A percentile compares a stretch with the other conserved stretches of the same genome.
Evolutionary conservation across 2,329 filamentous ascomycete genomes (phyloP).

Genomic region (Sphaerulina vaccinii): DNA sequence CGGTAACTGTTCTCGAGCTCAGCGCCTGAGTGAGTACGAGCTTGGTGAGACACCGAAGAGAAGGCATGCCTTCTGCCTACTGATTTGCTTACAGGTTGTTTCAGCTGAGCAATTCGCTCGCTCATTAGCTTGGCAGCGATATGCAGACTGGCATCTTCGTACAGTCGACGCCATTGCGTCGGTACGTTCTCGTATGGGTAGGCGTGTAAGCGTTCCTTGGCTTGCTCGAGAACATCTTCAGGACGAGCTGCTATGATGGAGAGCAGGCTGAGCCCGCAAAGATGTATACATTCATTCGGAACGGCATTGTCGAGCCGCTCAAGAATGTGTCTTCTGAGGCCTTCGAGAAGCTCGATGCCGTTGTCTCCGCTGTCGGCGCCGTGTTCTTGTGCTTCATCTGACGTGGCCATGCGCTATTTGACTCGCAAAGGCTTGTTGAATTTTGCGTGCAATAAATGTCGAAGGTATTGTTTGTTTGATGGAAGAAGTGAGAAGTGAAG

Average conservation of each 20-base stretch:
- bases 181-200: constrained; percentile 68
- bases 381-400: neutral
- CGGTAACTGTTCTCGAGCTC: no score
- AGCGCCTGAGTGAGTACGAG: no score
- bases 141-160: constrained; percentile 68
- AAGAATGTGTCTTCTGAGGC: constrained; percentile 3
- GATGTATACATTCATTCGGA: constrained; percentile 36
- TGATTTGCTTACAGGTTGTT: no score
- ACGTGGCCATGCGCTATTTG: constrained; percentile 2
- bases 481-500: no score
- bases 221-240: constrained; percentile 57
- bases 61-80: no score
- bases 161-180: constrained; percentile 66
- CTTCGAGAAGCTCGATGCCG: neutral
- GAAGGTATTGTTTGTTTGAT: no score
- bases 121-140: constrained; percentile 47
- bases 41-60: no score
- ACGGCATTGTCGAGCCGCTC: constrained; percentile 15
- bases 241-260: constrained; percentile 39
- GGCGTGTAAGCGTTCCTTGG: constrained; percentile 67
- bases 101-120: neutral
- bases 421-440: neutral
- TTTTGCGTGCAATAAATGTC: no score
- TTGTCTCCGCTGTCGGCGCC: neutral
- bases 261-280: constrained; percentile 45